A percentile compares a stretch with the other conserved stretches of the same genome.
phyloP scores from a whole-genome alignment of 768 basidiomycete species.

The Trametes elegans region DNA sequence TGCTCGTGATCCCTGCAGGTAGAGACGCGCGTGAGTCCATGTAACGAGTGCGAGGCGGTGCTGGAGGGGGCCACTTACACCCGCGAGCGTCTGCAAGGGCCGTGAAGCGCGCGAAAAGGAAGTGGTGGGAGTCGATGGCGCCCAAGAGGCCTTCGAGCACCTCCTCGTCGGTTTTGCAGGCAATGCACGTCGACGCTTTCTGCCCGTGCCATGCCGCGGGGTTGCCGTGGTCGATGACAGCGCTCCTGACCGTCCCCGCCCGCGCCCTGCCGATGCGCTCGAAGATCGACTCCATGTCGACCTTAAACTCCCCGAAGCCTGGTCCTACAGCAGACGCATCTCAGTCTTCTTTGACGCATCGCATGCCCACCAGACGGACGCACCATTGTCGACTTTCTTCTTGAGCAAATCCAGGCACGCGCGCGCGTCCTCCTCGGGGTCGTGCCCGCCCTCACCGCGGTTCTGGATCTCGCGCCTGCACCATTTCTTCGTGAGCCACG shows the following conservation, averaged over 20 bases:
- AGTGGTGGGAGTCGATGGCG: slow-evolving; percentile 64
- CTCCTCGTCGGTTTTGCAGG: slow-evolving; percentile 77
- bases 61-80: slow-evolving; percentile 50
- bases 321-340: slow-evolving; percentile 38
- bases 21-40: background rate
- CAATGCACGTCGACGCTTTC: slow-evolving; percentile 74
- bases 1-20: slow-evolving; percentile 59
- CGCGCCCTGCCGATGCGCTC: slow-evolving; percentile 70
- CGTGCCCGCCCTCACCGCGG: slow-evolving; percentile 82
- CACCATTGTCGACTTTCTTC: slow-evolving; percentile 76
- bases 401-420: slow-evolving; percentile 83
- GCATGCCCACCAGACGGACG: slow-evolving; percentile 8
- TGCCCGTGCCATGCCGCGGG: slow-evolving; percentile 81
- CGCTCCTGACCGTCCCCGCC: slow-evolving; percentile 48
- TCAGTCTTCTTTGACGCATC: background rate
- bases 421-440: slow-evolving; percentile 92
- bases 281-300: slow-evolving; percentile 85
- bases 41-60: background rate
- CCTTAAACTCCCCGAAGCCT: slow-evolving; percentile 84
- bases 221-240: slow-evolving; percentile 85
- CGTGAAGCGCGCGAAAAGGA: slow-evolving; percentile 83
- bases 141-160: slow-evolving; percentile 68
- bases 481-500: slow-evolving; percentile 98
- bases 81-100: slow-evolving; percentile 76
- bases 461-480: slow-evolving; percentile 87